These are phyloP conservation scores for Apophysomyces elegans DNA, from an alignment of 371 early-diverging fungal species.

Conservation along the genomic window DNA sequence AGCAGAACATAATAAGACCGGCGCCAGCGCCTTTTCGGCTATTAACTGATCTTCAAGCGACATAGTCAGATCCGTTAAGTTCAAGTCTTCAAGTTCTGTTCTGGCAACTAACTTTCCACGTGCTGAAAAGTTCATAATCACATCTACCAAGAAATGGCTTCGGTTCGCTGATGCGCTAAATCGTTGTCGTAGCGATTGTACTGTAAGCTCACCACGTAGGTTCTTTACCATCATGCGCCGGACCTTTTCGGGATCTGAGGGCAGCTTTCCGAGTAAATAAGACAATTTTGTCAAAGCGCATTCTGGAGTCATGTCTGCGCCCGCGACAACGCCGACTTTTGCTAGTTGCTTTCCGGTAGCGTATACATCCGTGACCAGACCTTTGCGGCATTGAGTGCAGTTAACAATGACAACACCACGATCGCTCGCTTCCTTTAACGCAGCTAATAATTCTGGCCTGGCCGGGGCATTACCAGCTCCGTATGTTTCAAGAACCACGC, in stretches of 20 bases:
- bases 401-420: constrained; percentile 96
- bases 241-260: constrained; percentile 65
- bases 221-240: constrained; percentile 82
- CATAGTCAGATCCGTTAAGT: constrained; percentile 29
- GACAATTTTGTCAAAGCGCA: constrained; percentile 95
- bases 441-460: constrained; percentile 79
- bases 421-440: constrained; percentile 86
- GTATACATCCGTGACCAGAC: constrained; percentile 89
- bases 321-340: constrained; percentile 88
- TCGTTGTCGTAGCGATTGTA: constrained; percentile 61
- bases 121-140: constrained; percentile 41
- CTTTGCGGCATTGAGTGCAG: constrained; percentile 90
- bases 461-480: constrained; percentile 97
- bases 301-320: constrained; percentile 98
- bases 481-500: constrained; percentile 95
- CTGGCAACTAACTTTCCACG: constrained; percentile 25
- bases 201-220: constrained; percentile 93
- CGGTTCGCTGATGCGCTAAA: constrained; percentile 61
- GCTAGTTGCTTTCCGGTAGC: constrained; percentile 89
- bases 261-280: constrained; percentile 79
- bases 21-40: constrained; percentile 80
- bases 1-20: constrained; percentile 87
- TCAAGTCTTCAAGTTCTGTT: constrained; percentile 15
- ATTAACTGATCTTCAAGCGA: constrained; percentile 64
- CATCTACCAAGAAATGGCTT: constrained; percentile 56